Conservation (phyloP, 2,329 filamentous ascomycete species). For the Falciphora oryzae region DNA sequence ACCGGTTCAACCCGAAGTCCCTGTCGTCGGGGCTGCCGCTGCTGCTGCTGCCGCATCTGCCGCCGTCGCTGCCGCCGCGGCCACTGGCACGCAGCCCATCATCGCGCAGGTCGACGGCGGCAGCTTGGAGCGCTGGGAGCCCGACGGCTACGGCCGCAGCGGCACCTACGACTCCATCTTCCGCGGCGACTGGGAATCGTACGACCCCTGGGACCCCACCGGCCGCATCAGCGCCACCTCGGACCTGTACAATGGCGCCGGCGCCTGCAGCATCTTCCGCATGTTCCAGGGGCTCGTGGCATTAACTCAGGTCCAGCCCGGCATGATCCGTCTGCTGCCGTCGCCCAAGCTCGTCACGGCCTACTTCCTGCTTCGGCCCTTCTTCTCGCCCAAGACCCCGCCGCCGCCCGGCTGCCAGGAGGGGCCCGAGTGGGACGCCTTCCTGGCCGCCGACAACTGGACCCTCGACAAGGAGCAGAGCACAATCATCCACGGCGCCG, state of each 20-base stretch:
- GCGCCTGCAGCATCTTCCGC: constrained; percentile 51
- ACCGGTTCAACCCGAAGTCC: no score
- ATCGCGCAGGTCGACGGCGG: constrained; percentile 67
- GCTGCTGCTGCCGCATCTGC: constrained; percentile 10
- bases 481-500: constrained; percentile 53
- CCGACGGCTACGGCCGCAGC: constrained; percentile 57
- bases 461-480: constrained; percentile 41
- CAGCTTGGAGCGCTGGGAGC: constrained; percentile 66
- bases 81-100: constrained; percentile 42
- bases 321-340: constrained; percentile 41
- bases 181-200: constrained; percentile 47
- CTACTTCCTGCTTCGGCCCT: constrained; percentile 45
- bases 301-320: constrained; percentile 44
- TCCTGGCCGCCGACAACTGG: constrained; percentile 42
- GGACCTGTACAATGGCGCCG: constrained; percentile 53
- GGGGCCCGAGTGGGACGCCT: constrained; percentile 42
- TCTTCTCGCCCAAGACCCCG: constrained; percentile 40
- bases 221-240: constrained; percentile 47
- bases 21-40: constrained; percentile 15
- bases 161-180: constrained; percentile 51
- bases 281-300: constrained; percentile 54
- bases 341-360: constrained; percentile 42
- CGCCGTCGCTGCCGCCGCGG: constrained; percentile 27
- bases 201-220: constrained; percentile 50
- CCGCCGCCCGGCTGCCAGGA: constrained; percentile 20